These are phyloP conservation scores for Tulasnella sp. DNA, from an alignment of 768 basidiomycete species.

Conservation along the genomic window DNA sequence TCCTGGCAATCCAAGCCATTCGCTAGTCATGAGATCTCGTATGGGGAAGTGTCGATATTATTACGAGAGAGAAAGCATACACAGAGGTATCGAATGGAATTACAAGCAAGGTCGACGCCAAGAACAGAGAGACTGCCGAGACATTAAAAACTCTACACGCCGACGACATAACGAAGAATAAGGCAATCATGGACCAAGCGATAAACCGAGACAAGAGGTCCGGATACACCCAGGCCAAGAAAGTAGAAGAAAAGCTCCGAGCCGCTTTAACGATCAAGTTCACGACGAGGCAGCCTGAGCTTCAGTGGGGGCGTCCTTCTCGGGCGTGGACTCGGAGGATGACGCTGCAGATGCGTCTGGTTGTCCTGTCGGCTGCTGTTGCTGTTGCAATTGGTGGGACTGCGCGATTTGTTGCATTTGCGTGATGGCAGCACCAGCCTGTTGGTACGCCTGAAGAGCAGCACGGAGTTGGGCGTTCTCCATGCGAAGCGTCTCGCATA, in stretches of 20 bases:
- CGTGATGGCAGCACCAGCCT: slow-evolving; percentile 23
- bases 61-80: neutral
- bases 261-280: neutral
- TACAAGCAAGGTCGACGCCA: neutral
- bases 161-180: neutral
- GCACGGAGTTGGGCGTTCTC: slow-evolving; percentile 72
- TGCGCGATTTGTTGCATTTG: slow-evolving; percentile 6
- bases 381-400: neutral
- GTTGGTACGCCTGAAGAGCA: slow-evolving; percentile 33
- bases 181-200: neutral
- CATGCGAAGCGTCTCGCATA: slow-evolving; percentile 77
- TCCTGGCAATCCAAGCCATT: too few species aligned
- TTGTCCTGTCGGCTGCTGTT: slow-evolving; percentile 3
- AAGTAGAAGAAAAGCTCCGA: neutral
- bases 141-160: neutral
- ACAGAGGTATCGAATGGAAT: neutral
- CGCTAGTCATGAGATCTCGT: too few species aligned
- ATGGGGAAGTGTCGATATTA: too few species aligned
- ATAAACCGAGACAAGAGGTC: neutral
- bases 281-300: neutral
- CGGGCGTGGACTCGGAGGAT: neutral
- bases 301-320: neutral
- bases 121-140: neutral
- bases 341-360: neutral
- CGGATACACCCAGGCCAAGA: neutral